A percentile compares a stretch with the other conserved stretches of the same genome.
These are phyloP conservation scores for Solanum acaule DNA, from an alignment of 257 asterid species.

Conservation along the genomic window DNA sequence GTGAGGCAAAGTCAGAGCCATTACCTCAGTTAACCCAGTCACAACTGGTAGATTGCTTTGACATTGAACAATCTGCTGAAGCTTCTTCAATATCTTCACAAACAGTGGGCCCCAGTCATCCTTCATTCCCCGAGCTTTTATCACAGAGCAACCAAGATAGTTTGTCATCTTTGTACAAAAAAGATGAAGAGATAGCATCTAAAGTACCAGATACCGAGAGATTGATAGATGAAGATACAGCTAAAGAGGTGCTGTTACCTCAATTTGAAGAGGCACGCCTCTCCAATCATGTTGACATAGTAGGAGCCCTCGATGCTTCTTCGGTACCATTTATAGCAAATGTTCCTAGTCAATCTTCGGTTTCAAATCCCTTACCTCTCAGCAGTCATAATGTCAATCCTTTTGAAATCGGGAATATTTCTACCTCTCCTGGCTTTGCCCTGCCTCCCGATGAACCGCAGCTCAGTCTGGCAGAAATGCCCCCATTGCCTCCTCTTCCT, in stretches of 20 bases:
- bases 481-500: constrained; percentile 96
- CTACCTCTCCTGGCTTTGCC: constrained; percentile 21
- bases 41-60: not conserved
- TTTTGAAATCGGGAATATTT: constrained; percentile 17
- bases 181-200: constrained; percentile 16
- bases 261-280: constrained; percentile 10
- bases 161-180: constrained; percentile 19
- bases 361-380: constrained; percentile 16
- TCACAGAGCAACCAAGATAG: not conserved
- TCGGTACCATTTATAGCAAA: constrained; percentile 11
- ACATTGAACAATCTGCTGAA: not conserved
- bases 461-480: constrained; percentile 37
- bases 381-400: constrained; percentile 14
- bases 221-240: constrained; percentile 9
- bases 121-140: not conserved
- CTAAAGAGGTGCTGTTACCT: constrained; percentile 17
- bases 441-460: constrained; percentile 22
- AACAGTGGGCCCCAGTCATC: not conserved
- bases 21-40: not conserved
- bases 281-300: constrained; percentile 14
- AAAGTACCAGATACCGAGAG: constrained; percentile 12
- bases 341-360: constrained; percentile 19
- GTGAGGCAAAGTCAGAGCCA: not conserved
- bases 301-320: constrained; percentile 11
- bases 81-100: not conserved